Base-by-base conservation (phyloP, 805 yeast genomes). In the Saturnispora kantuleensis region DNA sequence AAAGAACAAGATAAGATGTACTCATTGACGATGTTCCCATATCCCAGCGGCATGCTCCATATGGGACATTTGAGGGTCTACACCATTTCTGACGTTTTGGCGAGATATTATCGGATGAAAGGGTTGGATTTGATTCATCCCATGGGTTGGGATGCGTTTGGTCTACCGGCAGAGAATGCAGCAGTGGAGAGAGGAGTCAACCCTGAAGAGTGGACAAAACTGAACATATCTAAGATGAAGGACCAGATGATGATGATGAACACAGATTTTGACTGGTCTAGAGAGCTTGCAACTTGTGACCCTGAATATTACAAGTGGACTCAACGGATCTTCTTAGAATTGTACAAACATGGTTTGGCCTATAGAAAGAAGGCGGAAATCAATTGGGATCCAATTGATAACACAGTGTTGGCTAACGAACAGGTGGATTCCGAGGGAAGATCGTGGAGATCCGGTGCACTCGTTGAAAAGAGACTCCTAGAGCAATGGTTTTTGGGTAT, bases 91-190 rank as follows among this genome's bases (percentile, higher is more conserved):
- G 98, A 93, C 61, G 82, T 79, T 2, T 58, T 93, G 34, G 74
- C 95, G 1, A 68, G 97, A 51, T 90, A 75, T 60, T 75, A 85
- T 51, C 69, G 93, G 50, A 72, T 85, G 64, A 75, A 73, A 41
- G 96, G 96, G 1, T 74, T 71, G 52, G 66, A 79, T 33, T 96
- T 90, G 11, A 69, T 90, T 2, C 96, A 93, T 58, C 97, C 97
- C 0, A 89, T 93, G 95, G 98, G 98, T 0, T 93, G 97, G 97
- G 98, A 93, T 68, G 95, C 97, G 0, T 93, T 93, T 70, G 98
- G 98, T 1, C 68, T 93, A 26, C 98, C 98, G 0, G 98, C 98
- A 1, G 98, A 93, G 60, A 93, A 93, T 61, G 98, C 98, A 0
- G 98, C 98, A 0, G 80, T 87, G 29, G 96, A 89, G 60, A 66